Evolutionary conservation across 106 monocot species (phyloP).

Genomic region (Acorus calamus): DNA sequence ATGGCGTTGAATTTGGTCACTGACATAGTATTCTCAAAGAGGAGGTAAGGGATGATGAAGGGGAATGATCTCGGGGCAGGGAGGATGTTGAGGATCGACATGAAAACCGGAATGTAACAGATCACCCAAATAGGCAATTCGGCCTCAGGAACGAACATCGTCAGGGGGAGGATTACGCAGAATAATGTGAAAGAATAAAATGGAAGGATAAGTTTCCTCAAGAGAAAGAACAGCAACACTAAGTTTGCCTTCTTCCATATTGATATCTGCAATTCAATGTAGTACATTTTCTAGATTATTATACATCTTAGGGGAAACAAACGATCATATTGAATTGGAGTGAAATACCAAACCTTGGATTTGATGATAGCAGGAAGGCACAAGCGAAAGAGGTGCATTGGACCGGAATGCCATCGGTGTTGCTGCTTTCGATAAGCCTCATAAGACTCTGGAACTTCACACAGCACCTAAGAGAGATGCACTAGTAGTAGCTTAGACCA

Average conservation of each 20-base stretch:
- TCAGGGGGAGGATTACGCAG: conserved; percentile 49
- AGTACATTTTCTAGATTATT: not conserved
- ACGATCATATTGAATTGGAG: not conserved
- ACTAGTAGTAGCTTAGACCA: too few species aligned
- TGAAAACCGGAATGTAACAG: conserved; percentile 43
- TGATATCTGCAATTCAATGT: conserved; percentile 14
- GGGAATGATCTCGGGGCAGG: conserved; percentile 29
- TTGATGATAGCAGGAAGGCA: conserved; percentile 47
- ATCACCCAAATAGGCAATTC: conserved; percentile 57
- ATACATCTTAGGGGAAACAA: not conserved
- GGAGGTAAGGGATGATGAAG: conserved; percentile 27
- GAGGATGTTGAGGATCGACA: conserved; percentile 48
- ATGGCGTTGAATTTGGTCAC: conserved; percentile 70
- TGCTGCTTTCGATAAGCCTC: conserved; percentile 74
- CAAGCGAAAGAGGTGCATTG: conserved; percentile 66
- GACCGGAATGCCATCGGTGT: conserved; percentile 75
- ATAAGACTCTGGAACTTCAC: conserved; percentile 64
- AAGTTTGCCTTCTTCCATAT: conserved; percentile 30
- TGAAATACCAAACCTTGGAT: conserved; percentile 32
- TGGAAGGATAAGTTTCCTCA: conserved; percentile 36
- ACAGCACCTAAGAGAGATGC: conserved; percentile 26
- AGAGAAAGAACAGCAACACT: conserved; percentile 21
- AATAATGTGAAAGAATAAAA: conserved; percentile 55
- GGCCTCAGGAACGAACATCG: conserved; percentile 62
- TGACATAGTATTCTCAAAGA: conserved; percentile 79